Conservation (phyloP, 2,329 filamentous ascomycete genomes). For the Ophiostoma montium region DNA sequence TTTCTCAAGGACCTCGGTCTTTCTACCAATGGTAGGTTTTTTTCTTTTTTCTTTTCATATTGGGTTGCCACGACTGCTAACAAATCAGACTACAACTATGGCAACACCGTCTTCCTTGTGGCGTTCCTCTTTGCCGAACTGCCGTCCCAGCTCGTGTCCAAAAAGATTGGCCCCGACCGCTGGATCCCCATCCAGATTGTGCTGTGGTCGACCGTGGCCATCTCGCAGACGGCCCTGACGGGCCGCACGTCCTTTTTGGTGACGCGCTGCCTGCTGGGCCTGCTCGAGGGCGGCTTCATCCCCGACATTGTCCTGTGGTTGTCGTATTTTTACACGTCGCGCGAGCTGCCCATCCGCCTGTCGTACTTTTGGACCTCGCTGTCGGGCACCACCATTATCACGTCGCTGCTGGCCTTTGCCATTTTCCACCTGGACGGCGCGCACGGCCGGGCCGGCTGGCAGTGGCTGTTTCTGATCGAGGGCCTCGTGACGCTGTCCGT, state of each 20-base stretch:
- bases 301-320: conserved; percentile 22
- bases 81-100: conserved; percentile 31
- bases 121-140: conserved; percentile 42
- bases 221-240: conserved; percentile 19
- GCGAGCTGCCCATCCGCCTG: conserved; percentile 20
- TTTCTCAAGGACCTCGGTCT: conserved; percentile 19
- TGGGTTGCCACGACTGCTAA: neutral
- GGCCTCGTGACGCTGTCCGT: conserved; percentile 27
- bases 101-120: conserved; percentile 39
- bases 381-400: conserved; percentile 19
- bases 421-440: conserved; percentile 21
- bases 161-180: conserved; percentile 27
- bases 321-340: conserved; percentile 22
- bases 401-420: conserved; percentile 22
- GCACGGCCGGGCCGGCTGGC: conserved; percentile 23
- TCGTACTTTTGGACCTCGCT: conserved; percentile 21
- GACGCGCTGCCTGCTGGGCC: conserved; percentile 20
- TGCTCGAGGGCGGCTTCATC: conserved; percentile 23
- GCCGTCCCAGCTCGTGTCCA: conserved; percentile 47
- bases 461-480: conserved; percentile 40
- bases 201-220: conserved; percentile 20
- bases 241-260: conserved; percentile 18
- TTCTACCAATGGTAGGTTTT: conserved; percentile 18
- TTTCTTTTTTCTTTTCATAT: neutral
- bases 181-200: conserved; percentile 24